A percentile compares a stretch with the other conserved stretches of the same genome.
These are phyloP conservation scores for Taphrina populina DNA, from an alignment of 1,139 yeast genomes.

Conservation along the genomic window DNA sequence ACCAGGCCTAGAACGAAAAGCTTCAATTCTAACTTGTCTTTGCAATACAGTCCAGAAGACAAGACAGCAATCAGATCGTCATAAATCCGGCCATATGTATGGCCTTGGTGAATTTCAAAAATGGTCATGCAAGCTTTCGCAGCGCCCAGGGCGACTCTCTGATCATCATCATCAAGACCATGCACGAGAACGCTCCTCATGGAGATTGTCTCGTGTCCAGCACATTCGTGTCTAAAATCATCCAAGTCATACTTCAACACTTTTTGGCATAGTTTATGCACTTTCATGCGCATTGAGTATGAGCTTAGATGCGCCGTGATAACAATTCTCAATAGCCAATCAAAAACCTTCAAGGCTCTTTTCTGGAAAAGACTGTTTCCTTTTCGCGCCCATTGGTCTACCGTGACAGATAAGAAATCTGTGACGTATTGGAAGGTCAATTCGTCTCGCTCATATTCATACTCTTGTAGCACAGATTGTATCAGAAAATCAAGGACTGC, in stretches of 20 bases:
- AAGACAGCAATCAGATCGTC: conserved; percentile 2
- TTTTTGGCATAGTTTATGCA: background rate
- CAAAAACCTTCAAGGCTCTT: background rate
- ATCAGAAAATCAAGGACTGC: background rate
- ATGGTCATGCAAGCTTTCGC: background rate
- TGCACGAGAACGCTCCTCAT: background rate
- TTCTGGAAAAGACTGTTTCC: background rate
- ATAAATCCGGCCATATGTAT: conserved; percentile 2
- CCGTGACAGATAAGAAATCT: background rate
- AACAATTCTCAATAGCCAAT: conserved; percentile 8
- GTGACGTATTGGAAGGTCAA: background rate
- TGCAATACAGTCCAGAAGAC: background rate
- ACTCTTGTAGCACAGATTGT: conserved; percentile 1
- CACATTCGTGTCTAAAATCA: background rate
- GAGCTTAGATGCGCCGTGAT: background rate
- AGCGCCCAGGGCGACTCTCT: background rate
- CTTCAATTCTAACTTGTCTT: background rate
- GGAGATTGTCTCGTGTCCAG: background rate
- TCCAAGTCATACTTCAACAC: background rate
- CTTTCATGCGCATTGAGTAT: background rate
- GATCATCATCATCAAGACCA: conserved; percentile 2
- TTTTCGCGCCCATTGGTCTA: background rate
- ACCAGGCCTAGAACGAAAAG: background rate
- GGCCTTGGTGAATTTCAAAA: background rate
- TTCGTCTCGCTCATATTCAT: background rate